Conservation (phyloP, 2,329 filamentous ascomycete genomes). For the Colletotrichum cordylinicola region DNA sequence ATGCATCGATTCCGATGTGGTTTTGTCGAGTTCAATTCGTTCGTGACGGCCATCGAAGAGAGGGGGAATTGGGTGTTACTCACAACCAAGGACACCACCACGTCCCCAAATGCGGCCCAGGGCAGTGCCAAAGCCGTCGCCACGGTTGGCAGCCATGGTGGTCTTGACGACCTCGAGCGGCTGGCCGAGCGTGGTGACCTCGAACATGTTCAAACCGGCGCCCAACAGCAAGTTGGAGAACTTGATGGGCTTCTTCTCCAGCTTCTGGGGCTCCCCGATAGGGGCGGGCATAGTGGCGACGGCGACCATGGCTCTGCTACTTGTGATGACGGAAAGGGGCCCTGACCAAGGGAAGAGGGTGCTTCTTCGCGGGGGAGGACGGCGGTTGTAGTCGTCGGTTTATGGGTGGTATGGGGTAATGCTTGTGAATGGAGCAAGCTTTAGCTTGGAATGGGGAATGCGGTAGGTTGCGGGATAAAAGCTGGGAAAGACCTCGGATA, state of each 20-base stretch:
- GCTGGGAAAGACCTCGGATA: conserved; percentile 21
- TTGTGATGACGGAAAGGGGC: conserved; percentile 64
- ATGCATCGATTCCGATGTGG: neutral
- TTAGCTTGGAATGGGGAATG: conserved; percentile 9
- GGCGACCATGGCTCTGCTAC: conserved; percentile 66
- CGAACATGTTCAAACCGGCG: conserved; percentile 94
- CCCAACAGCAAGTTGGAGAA: conserved; percentile 98
- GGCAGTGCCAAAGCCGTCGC: conserved; percentile 83
- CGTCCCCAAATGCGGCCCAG: conserved; percentile 90
- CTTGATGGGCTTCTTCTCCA: conserved; percentile 99
- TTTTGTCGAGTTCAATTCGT: neutral
- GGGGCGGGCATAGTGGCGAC: conserved; percentile 59
- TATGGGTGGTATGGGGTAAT: conserved; percentile 17
- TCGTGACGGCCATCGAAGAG: neutral
- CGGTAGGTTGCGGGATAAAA: conserved; percentile 18
- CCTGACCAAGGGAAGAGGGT: conserved; percentile 98
- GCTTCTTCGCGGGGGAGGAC: conserved; percentile 74
- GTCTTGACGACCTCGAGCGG: conserved; percentile 99
- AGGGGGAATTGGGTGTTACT: conserved; percentile 44
- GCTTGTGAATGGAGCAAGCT: neutral
- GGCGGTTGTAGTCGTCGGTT: conserved; percentile 19
- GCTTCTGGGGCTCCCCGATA: conserved; percentile 51
- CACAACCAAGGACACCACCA: conserved; percentile 93
- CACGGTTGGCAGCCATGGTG: conserved; percentile 97
- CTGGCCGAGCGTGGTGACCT: conserved; percentile 73